A percentile compares a stretch with the other conserved stretches of the same genome.
phyloP scores from a whole-genome alignment of 2,329 filamentous ascomycete species.

The Monosporascus sp. region DNA sequence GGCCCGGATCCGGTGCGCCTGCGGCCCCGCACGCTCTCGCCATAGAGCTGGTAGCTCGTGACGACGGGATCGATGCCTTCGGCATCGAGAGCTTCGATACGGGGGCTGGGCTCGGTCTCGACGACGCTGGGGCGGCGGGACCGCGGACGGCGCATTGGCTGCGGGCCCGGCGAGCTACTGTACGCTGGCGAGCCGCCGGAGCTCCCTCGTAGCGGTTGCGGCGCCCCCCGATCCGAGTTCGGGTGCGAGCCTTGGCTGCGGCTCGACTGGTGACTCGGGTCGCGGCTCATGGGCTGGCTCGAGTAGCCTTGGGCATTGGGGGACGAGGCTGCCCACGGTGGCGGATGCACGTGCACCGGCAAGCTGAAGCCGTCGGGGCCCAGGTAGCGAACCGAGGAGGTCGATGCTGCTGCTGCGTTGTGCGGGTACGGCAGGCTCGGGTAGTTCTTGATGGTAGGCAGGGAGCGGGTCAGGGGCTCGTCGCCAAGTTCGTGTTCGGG shows the following conservation, averaged over 20 bases:
- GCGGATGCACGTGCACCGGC: conserved; percentile 17
- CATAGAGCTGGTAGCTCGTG: conserved; percentile 25
- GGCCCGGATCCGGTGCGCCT: conserved; percentile 1
- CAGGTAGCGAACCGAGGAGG: background rate
- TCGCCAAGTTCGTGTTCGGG: conserved; percentile 12
- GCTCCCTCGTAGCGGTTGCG: background rate
- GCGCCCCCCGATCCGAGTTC: conserved; percentile 3
- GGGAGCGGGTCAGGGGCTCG: conserved; percentile 11
- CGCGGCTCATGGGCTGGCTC: conserved; percentile 46
- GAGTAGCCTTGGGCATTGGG: conserved; percentile 34
- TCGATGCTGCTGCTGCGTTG: background rate
- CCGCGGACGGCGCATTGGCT: conserved; percentile 20
- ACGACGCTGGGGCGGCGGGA: conserved; percentile 34
- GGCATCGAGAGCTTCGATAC: conserved; percentile 16
- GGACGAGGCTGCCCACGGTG: conserved; percentile 15
- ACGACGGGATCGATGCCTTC: conserved; percentile 13
- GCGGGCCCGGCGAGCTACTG: conserved; percentile 18
- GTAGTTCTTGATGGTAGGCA: conserved; percentile 15
- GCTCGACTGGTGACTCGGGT: conserved; percentile 36
- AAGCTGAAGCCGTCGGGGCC: conserved; percentile 12
- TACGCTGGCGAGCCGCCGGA: conserved; percentile 3
- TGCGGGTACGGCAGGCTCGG: conserved; percentile 17
- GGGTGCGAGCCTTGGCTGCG: conserved; percentile 20
- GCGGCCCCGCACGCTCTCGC: conserved; percentile 10
- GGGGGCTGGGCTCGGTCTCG: conserved; percentile 40